Base-by-base conservation (phyloP, 2,329 filamentous ascomycete species). In the Aspergillus arachidicola region DNA sequence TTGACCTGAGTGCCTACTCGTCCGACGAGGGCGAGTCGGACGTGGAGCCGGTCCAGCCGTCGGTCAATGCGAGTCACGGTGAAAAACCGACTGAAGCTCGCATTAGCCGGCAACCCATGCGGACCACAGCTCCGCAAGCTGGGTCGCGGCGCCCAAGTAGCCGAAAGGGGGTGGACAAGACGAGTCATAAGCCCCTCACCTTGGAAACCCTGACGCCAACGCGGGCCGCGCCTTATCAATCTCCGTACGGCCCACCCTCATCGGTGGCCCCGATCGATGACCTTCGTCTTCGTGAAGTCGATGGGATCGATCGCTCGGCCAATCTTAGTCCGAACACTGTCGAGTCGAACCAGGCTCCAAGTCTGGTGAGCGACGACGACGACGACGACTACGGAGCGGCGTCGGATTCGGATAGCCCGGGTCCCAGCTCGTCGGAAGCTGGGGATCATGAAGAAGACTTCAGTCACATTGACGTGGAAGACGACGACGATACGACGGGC, bases 331-430 rank as follows among this genome's bases (percentile, higher is more conserved):
- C 90, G 6, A 87, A 88, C 70, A 90, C 89, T 0, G 79, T 89
- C 51, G 83, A 89, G 57, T 91, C 89, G 75, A 92, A 92, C 76
- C 91, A 91, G 68, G 90, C 91, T 10, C 91, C 91, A 26, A 93
- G 90, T 70, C 83, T 94, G 56, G 90, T 93, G 72, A 92, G 90
- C 77, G 91, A 94, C 76, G 90, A 93, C 76, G 90, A 93, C 76
- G 90, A 93, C 72, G 89, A 90, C 69, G 91, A 93, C 73, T 92
- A 91, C 71, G 90, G 91, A 68, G 89, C 73, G 16, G 78, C 90
- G 60, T 91, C 89, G 1, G 87, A 90, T 53, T 90, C 87, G 0
- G 82, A 83, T 50, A 89, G 87, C 5, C 87, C 87, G 30, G 76
- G 74, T 16, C 76, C 80, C 1, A 77, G 75, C 55, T 81, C 81